Base-by-base conservation (phyloP, 1,284 basidiomycete genomes). In the Violaceomyces palustris region DNA sequence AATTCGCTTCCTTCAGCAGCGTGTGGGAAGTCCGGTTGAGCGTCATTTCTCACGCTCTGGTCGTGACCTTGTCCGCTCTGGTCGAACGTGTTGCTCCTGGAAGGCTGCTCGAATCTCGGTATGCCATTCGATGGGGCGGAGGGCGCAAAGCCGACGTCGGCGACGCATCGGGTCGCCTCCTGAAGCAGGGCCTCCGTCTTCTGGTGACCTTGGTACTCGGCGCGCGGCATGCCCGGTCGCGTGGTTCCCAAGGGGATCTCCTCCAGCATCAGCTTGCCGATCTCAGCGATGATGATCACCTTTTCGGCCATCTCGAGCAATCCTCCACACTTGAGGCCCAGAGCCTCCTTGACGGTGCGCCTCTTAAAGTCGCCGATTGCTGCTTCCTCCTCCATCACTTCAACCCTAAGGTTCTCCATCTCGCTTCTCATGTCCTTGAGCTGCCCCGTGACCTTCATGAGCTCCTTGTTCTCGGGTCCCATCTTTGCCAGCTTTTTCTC, bases 401-500 rank as follows among this genome's bases (percentile, higher is more conserved):
- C 86, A 8, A 82, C 79, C 68, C 93, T 88, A 72, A 94, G 77
- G 17, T 75, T 69, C 9, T 67, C 45, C 67, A 93, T 93, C 69
- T 93, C 86, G 22, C 83, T 82, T 31, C 85, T 80, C 29, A 93
- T 76, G 14, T 78, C 78, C 65, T 85, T 84, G 45, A 96, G 77
- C 4, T 79, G 74, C 21, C 89, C 85, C 0, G 84, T 87, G 75
- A 94, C 90, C 49, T 78, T 70, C 15, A 78, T 76, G 26, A 91
- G 75, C 64, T 87, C 86, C 79, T 94, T 96, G 77, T 94, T 84
- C 75, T 78, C 89, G 0, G 87, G 80, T 40, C 81, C 82, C 90
- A 94, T 94, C 77, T 86, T 93, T 70, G 80, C 81, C 21, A 96
- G 79, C 74, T 91, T 93, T 78, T 80, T 86, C 69, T 94, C 90